Evolutionary conservation across 2,329 filamentous ascomycete genomes (phyloP).

Genomic region (Fusarium longipes): DNA sequence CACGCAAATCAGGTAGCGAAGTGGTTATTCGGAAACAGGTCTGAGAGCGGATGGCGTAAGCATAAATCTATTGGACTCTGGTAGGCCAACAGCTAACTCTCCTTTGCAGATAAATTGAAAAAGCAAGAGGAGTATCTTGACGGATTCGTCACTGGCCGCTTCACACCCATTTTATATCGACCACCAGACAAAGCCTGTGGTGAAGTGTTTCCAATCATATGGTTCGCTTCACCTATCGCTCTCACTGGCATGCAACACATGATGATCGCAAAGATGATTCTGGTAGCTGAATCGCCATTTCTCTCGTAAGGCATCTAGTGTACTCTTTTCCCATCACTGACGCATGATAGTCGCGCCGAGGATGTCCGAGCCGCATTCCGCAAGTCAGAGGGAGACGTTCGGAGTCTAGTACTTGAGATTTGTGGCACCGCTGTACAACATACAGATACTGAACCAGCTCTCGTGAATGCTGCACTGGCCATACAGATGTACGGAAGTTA

Average conservation of each 20-base stretch:
- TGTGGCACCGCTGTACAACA: slow-evolving; percentile 38
- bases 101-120: slow-evolving; percentile 9
- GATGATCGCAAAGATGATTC: slow-evolving; percentile 43
- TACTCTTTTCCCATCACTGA: not conserved
- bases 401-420: slow-evolving; percentile 31
- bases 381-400: slow-evolving; percentile 25
- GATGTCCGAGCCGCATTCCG: slow-evolving; percentile 31
- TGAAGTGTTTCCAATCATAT: slow-evolving; percentile 36
- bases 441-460: slow-evolving; percentile 15
- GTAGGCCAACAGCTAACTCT: accelerated
- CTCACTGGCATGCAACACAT: slow-evolving; percentile 40
- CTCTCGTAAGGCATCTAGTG: not conserved
- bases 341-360: not conserved
- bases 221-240: slow-evolving; percentile 34
- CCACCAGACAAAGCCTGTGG: slow-evolving; percentile 15
- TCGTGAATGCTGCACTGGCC: slow-evolving; percentile 31
- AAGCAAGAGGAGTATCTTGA: slow-evolving; percentile 36
- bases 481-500: slow-evolving; percentile 38
- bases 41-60: slow-evolving; percentile 36
- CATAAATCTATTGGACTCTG: accelerated
- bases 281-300: slow-evolving; percentile 33
- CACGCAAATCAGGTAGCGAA: slow-evolving; percentile 38
- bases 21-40: slow-evolving; percentile 33
- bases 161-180: slow-evolving; percentile 25
- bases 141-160: not conserved